Base-by-base conservation (phyloP, 1,284 basidiomycete genomes). In the Malassezia globosa region DNA sequence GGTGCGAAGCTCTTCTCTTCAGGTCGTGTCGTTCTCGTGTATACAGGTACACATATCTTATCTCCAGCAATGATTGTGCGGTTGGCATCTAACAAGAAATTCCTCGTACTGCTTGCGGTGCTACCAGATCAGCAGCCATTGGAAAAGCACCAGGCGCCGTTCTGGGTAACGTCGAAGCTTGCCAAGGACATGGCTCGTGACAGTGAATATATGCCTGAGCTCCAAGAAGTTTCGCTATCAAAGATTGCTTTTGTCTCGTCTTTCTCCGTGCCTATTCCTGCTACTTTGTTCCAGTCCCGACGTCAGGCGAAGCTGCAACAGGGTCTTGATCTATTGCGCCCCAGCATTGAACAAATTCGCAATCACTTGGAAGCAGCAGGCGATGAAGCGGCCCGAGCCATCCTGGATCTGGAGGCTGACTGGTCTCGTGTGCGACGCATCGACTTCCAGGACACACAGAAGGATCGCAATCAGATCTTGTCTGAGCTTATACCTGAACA, bases 391-490 rank as follows among this genome's bases (percentile, higher is more conserved):
- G 25, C 42, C 4, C 24, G 7, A 5, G 54, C 18, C 39, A 46
- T 46, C 16, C 14, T 42, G 16, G 38, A 25, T 22, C 38, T 51
- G 3, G 74, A 75, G 46, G 68, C 65, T 0, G 87, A 88, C 52
- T 96, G 89, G 89, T 76, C 76, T 39, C 81, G 84, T 45, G 77
- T 89, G 60, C 80, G 83, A 36, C 77, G 81, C n/a, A 74, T 99
- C 14, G 90, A 97, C 54, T 94, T 97, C 72, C 87, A 95, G 71
- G 92, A 96, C 57, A 75, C 78, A 19, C 67, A 95, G 38, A 78
- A 79, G 37, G 67, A 76, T 25, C 77, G 90, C 48, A 77, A 82
- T 74, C 5, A 72, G 75, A 56, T 75, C 73, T 36, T 68, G 81
- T 35, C 55, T 19, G 67, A 60, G 43, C 60, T 47, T 31, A 24